Evolutionary conservation across 2,329 filamentous ascomycete genomes (phyloP), one percentile per base, ranked within the genome.

Genomic region (Aspergillus costaricaensis): DNA sequence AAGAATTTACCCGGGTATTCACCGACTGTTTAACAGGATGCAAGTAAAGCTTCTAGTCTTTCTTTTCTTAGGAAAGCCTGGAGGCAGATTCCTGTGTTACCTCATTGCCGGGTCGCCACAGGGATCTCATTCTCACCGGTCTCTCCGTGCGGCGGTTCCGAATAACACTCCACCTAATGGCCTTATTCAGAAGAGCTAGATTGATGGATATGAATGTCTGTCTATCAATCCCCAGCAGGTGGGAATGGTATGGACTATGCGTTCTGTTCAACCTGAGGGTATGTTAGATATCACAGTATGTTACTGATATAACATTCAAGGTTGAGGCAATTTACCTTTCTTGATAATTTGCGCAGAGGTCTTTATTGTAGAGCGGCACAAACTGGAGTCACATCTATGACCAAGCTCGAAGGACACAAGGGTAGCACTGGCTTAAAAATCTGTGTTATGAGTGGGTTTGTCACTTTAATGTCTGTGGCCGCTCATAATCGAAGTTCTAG

Each of bases 1-100:
- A 50, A 50, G 47, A 50, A 50, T 50, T 32, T 50, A 17, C 47
- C 47, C 47, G 27, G 25, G 25, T 32, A 30, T 50, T 50, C 47
- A 50, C 47, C 47, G 47, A 50, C 47, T 30, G 12, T 27, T 50
- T 27, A 17, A n/a, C 10, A n/a, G 12, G 15, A 10, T 27, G 25
- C 27, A 27, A 30, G 15, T 14, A 50, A 17, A 50, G 47, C 47
- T 44, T 14, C 19, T 17, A 32, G 12, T 36, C 32, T 23, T 19
- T 50, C 27, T n/a, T 32, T n/a, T 30, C 25, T 30, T 25, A 30
- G 4, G 5, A 10, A 12, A 12, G 0, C 12, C 8, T 50, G 25
- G 5, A 50, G 25, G 12, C 14, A 50, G 8, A 17, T 19, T 30
- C 44, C 21, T 30, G 25, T 15, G 9, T 19, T 7, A 17, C 15